Evolutionary conservation across 768 basidiomycete genomes (phyloP), one percentile per base, ranked within the genome.

Genomic region (Omphalotus guepiniiformis): DNA sequence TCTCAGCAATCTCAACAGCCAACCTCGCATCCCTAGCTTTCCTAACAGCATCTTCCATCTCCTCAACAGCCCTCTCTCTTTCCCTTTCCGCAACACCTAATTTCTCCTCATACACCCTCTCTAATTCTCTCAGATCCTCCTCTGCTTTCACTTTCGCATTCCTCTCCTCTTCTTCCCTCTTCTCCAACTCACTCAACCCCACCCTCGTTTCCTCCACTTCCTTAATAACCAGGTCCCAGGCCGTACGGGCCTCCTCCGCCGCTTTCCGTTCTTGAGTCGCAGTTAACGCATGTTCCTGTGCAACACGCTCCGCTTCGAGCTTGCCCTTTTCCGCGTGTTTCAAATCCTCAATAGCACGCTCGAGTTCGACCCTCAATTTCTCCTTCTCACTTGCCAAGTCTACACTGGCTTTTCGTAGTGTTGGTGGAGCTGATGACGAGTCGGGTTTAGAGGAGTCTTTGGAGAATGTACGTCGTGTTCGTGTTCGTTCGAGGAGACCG

Each of bases 391-490:
- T 36, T 9, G 38, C 22, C 6, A 46, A 23, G 9, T 46, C 44
- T 23, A 46, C 29, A 26, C 38, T 46, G 15, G 44, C n/a, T 16
- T n/a, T 34, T 16, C 25, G 23, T 23, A 36, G 28, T 23, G 35
- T 46, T 4, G 44, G 16, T 5, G 12, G 4, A 11, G 29, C 27
- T 23, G 30, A 29, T 11, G 30, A 44, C 13, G 42, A 35, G 5
- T 12, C 6, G 6, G 36, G 6, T 7, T 13, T 8, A 6, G 36
- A 8, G 8, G 36, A 38, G 7, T 46, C 44, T 46, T 46, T 46
- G 44, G 44, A n/a, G 5, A 46, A 46, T 6, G 44, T 46, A 46
- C 44, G 44, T 25, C 44, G 44, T 22, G 44, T n/a, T 36, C 44
- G 44, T 34, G 44, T 46, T 12, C 44, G 44, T 16, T 46, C 44